Conservation (phyloP, 345 rosid species). For the Gossypium bickii region DNA sequence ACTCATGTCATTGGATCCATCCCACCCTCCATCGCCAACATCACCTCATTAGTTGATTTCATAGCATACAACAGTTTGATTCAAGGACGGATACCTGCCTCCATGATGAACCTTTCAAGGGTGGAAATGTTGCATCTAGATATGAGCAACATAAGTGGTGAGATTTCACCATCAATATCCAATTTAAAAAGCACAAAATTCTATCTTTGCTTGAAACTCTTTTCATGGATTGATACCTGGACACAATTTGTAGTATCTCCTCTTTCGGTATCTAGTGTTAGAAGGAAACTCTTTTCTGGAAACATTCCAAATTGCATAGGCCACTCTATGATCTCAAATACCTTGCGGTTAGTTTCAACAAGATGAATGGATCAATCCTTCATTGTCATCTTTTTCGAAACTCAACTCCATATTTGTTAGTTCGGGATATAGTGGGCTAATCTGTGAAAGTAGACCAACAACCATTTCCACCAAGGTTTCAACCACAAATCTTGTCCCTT, state of each 20-base stretch:
- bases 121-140: background rate
- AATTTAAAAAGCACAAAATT: slow-evolving; percentile 16
- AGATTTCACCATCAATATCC: slow-evolving; percentile 13
- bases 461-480: background rate
- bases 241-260: slow-evolving; percentile 2
- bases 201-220: slow-evolving; percentile 11
- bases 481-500: background rate
- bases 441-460: background rate
- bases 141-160: slow-evolving; percentile 10
- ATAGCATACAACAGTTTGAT: slow-evolving; percentile 12
- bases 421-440: background rate
- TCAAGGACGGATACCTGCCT: slow-evolving; percentile 21
- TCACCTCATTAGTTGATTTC: slow-evolving; percentile 15
- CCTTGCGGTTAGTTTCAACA: background rate
- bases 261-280: slow-evolving; percentile 5
- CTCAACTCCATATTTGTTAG: background rate
- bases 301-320: slow-evolving; percentile 20
- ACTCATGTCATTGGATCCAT: slow-evolving; percentile 19
- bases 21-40: slow-evolving; percentile 18
- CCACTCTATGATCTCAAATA: slow-evolving; percentile 10
- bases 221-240: slow-evolving; percentile 19
- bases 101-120: slow-evolving; percentile 15
- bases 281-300: slow-evolving; percentile 6
- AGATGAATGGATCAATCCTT: slow-evolving; percentile 12
- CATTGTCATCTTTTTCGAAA: background rate